phyloP scores from a whole-genome alignment of 495 filamentous ascomycete genomes.

The Penicillium bovifimosum region DNA sequence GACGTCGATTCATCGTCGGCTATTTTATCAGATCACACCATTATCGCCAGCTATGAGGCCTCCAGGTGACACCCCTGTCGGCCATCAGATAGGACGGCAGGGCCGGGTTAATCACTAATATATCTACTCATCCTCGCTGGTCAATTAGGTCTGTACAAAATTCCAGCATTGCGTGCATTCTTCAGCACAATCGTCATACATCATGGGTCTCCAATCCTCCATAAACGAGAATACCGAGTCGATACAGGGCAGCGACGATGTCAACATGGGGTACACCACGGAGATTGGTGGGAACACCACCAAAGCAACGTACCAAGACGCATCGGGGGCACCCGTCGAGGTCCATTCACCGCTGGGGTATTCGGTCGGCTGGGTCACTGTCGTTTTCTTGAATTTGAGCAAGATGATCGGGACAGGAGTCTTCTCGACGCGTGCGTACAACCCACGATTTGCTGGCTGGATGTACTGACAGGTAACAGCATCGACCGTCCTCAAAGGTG shows the following conservation, averaged over 20 bases:
- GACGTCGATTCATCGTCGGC: background rate
- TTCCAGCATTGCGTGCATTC: background rate
- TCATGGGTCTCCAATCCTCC: background rate
- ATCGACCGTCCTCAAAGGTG: constrained; percentile 46
- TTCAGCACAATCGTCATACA: background rate
- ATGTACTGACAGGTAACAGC: background rate
- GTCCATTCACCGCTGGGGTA: constrained; percentile 54
- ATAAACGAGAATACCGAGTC: background rate
- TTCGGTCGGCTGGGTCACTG: constrained; percentile 48
- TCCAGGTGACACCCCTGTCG: background rate
- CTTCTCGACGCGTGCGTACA: constrained; percentile 54
- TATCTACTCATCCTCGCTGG: background rate
- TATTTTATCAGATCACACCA: constrained; percentile 1
- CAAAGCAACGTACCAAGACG: constrained; percentile 55
- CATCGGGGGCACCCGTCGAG: constrained; percentile 58
- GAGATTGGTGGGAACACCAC: constrained; percentile 53
- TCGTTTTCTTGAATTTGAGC: constrained; percentile 57
- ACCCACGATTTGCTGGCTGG: no score
- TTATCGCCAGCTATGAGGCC: background rate
- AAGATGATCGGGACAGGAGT: constrained; percentile 65
- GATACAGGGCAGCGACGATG: constrained; percentile 18
- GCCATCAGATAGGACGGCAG: background rate
- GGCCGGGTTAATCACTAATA: background rate
- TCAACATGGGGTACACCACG: constrained; percentile 44
- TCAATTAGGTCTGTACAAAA: background rate